Evolutionary conservation across 2,329 filamentous ascomycete genomes (phyloP).

Genomic region (Sclerotinia spermophila): DNA sequence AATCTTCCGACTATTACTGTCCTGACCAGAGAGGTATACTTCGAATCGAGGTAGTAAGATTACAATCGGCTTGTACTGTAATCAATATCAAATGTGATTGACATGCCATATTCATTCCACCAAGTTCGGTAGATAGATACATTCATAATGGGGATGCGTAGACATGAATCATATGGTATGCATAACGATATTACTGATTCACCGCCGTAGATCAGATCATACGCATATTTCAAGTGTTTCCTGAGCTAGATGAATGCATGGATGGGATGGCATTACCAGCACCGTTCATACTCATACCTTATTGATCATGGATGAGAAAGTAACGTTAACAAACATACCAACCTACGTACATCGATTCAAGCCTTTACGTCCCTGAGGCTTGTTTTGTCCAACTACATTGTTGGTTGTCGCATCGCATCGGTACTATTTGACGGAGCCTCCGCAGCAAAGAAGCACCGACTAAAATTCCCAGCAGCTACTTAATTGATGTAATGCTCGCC

Average conservation of each 20-base stretch:
- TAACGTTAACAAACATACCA: constrained; percentile 12
- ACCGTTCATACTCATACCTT: not conserved
- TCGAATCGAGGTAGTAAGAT: not conserved
- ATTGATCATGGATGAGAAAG: constrained; percentile 9
- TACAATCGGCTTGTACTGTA: not conserved
- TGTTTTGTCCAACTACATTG: not conserved
- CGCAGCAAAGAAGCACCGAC: constrained; percentile 1
- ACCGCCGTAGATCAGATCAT: not conserved
- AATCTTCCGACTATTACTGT: not conserved
- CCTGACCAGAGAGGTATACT: not conserved
- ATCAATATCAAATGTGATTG: not conserved
- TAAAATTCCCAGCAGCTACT: not conserved
- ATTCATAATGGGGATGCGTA: not conserved
- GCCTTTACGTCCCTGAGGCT: constrained; percentile 3
- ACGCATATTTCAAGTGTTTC: not conserved
- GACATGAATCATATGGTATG: not conserved
- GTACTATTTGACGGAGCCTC: not conserved
- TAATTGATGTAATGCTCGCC: not conserved
- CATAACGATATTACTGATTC: not conserved
- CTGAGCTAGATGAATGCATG: not conserved
- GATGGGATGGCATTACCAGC: not conserved
- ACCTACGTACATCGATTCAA: constrained; percentile 6
- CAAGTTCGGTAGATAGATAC: not conserved
- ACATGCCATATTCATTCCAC: not conserved
- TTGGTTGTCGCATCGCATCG: not conserved